phyloP scores from a whole-genome alignment of 768 basidiomycete genomes.

The Hericium coralloides region DNA sequence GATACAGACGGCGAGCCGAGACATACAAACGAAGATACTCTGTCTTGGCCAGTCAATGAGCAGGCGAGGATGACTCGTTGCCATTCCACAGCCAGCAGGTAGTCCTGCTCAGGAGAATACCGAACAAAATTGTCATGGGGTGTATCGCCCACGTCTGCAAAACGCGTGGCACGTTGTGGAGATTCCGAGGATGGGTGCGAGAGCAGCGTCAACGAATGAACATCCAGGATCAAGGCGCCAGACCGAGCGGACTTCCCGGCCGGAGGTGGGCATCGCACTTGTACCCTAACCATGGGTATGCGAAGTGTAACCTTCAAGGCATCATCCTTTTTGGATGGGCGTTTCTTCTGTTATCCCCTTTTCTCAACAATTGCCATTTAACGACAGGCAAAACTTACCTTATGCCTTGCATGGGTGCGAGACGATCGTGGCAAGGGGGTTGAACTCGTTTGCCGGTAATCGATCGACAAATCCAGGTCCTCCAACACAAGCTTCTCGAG shows the following conservation, averaged over 20 bases:
- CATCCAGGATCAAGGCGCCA: conserved; percentile 57
- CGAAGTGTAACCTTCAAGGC: conserved; percentile 25
- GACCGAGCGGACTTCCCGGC: conserved; percentile 41
- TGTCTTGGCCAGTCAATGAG: neutral
- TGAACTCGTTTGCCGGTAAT: conserved; percentile 25
- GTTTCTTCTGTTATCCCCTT: neutral
- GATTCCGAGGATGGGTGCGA: conserved; percentile 9
- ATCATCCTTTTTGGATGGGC: neutral
- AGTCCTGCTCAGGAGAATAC: too few relatives aligned
- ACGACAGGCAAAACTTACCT: neutral
- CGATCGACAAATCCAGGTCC: conserved; percentile 46
- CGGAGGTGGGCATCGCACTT: conserved; percentile 62
- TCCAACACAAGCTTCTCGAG: conserved; percentile 46
- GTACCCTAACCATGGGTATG: conserved; percentile 52
- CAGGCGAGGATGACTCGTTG: neutral
- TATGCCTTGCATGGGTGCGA: neutral
- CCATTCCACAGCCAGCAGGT: neutral
- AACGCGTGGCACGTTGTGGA: neutral
- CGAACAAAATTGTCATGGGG: neutral
- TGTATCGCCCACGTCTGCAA: neutral
- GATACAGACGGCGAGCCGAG: neutral
- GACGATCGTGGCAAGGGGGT: neutral
- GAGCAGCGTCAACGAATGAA: conserved; percentile 41
- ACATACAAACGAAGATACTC: neutral
- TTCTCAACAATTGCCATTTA: neutral